phyloP scores from a whole-genome alignment of 2,329 filamentous ascomycete genomes.

The Sclerotinia trifoliorum region DNA sequence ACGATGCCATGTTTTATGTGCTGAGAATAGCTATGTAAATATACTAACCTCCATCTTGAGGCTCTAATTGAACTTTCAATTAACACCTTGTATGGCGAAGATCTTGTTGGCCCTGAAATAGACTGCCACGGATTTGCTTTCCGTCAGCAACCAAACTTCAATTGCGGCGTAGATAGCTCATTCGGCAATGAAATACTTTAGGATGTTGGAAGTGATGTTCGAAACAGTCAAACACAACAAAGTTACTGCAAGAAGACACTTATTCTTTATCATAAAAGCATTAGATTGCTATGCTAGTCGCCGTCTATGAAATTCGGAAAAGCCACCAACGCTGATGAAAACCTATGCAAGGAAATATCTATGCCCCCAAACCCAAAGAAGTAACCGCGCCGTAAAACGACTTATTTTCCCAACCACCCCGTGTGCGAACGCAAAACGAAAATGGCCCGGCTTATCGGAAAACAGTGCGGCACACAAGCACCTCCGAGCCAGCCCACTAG shows the following conservation, averaged over 20 bases:
- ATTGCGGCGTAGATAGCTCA: too few relatives aligned
- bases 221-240: not conserved
- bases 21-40: not conserved
- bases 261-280: not conserved
- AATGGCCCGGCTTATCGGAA: not conserved
- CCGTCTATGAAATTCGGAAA: slow-evolving; percentile 1
- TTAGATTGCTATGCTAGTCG: not conserved
- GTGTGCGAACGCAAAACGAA: not conserved
- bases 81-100: not conserved
- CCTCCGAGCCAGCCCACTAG: not conserved
- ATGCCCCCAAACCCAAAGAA: not conserved
- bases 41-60: not conserved
- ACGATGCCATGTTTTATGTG: not conserved
- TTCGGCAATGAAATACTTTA: not conserved
- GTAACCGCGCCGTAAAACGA: not conserved
- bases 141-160: too few relatives aligned
- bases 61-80: not conserved
- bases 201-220: not conserved
- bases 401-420: not conserved
- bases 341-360: slow-evolving; percentile 11
- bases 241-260: not conserved
- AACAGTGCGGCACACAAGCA: not conserved
- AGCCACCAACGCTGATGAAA: slow-evolving; percentile 3
- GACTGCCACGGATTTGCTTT: not conserved
- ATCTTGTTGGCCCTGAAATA: not conserved